Conservation (phyloP, 495 filamentous ascomycete species). For the Staphylotrichum tortipilum region DNA sequence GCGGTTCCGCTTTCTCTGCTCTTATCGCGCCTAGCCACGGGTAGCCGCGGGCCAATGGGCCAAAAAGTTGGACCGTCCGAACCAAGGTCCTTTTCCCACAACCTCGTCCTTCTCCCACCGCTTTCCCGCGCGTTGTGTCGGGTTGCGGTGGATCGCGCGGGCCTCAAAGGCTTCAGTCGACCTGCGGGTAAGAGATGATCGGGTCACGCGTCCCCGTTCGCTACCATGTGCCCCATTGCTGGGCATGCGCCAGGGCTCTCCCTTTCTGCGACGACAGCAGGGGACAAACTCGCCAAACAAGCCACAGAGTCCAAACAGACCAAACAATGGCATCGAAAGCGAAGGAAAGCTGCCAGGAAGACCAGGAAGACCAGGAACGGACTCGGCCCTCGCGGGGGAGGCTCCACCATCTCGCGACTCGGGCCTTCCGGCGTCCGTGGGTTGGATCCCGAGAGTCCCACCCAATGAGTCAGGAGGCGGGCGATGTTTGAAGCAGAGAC, state of each 20-base stretch:
- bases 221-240: too few relatives aligned
- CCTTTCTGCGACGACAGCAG: too few relatives aligned
- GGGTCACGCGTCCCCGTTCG: conserved; percentile 2
- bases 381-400: not conserved
- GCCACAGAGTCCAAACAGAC: too few relatives aligned
- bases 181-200: not conserved
- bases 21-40: conserved; percentile 19
- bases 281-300: too few relatives aligned
- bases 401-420: conserved; percentile 12
- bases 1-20: not conserved
- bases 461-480: conserved; percentile 3
- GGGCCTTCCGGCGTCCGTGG: not conserved
- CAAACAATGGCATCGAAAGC: too few relatives aligned
- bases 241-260: too few relatives aligned
- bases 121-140: conserved; percentile 15
- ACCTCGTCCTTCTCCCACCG: not conserved
- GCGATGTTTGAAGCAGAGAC: too few relatives aligned
- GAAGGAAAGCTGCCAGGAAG: too few relatives aligned
- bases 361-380: not conserved
- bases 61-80: not conserved
- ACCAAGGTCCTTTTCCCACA: conserved; percentile 4
- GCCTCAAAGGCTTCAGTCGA: conserved; percentile 6
- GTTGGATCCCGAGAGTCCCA: not conserved
- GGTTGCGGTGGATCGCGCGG: conserved; percentile 1
- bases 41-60: conserved; percentile 21